Base-by-base conservation (phyloP, 2,329 filamentous ascomycete genomes). In the Aspergillus brunneoviolaceus region DNA sequence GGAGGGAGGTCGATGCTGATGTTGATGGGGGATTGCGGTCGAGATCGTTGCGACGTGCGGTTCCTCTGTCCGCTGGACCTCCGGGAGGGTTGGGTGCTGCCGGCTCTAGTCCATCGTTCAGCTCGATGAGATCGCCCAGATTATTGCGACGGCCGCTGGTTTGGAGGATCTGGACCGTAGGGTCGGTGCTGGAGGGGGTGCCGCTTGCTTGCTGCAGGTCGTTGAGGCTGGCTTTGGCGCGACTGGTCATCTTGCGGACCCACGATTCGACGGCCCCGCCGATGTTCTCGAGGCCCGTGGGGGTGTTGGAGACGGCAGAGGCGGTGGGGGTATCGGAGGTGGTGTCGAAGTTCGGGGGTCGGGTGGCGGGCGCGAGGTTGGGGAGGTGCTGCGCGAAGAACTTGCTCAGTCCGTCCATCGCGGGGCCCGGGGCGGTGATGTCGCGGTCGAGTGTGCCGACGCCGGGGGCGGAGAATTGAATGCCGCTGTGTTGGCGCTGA, bases 191-290 rank as follows among this genome's bases (percentile, higher is more conserved):
- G 33, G 52, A 55, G 49, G 69, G 66, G 19, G 63, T 58, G 27
- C 55, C 62, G 6, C 69, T 65, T n/a, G 69, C 63, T 60, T 76
- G 72, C 57, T 79, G 76, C 19, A 79, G 63, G 25, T 79, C 77
- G 54, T 68, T 74, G 55, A 79, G 64, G 11, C 75, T 72, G 9
- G 72, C 66, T 54, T 77, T 78, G 3, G 78, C 78, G 51, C 74
- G 75, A 10, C 70, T 75, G 1, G 92, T 91, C 42, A 96, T 87
- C 63, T 92, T 91, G 61, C 93, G 84, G 60, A 98, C 81, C 92
- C 95, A 99, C 1, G 88, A 89, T 77, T 98, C 95, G 31, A 98
- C 88, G 2, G 90, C 89, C 5, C 91, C 89, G 1, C 93, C 92
- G 10, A 96, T 88, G 64, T 93, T 90, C 69, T 96, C 92, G 2